These are phyloP conservation scores for Gossypium gossypioides DNA, from an alignment of 441 rosid species.

Conservation along the genomic window DNA sequence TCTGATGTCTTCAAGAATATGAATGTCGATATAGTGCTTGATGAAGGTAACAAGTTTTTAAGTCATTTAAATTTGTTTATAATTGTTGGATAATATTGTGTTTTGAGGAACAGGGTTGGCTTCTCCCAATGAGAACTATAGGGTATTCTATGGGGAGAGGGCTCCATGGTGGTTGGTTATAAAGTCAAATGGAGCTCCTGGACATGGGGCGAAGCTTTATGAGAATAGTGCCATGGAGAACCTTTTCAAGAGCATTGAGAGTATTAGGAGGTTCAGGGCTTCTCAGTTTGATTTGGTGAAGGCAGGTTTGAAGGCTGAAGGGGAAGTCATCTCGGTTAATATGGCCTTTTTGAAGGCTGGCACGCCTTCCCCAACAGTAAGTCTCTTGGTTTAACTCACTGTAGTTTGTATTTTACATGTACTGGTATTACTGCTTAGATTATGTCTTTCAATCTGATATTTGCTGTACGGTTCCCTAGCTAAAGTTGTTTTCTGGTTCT, in stretches of 20 bases:
- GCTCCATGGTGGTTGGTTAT: slow-evolving; percentile 74
- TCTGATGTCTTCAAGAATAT: slow-evolving; percentile 49
- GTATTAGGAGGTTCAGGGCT: slow-evolving; percentile 71
- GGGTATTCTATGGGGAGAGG: slow-evolving; percentile 74
- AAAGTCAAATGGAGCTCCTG: slow-evolving; percentile 80
- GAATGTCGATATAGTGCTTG: slow-evolving; percentile 73
- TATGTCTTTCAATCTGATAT: background rate
- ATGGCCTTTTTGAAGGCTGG: slow-evolving; percentile 80
- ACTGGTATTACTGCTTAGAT: background rate
- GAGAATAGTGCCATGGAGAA: slow-evolving; percentile 92
- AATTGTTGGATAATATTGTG: background rate
- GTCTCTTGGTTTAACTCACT: background rate
- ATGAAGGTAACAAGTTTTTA: slow-evolving; percentile 50
- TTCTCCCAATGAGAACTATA: slow-evolving; percentile 52
- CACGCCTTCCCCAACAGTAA: slow-evolving; percentile 83
- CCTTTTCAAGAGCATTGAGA: slow-evolving; percentile 73
- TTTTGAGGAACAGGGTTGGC: slow-evolving; percentile 48
- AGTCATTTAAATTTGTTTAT: background rate
- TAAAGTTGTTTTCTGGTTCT: background rate
- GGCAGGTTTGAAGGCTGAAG: slow-evolving; percentile 70
- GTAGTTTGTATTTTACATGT: background rate
- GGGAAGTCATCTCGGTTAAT: slow-evolving; percentile 77
- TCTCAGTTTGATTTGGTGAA: slow-evolving; percentile 83
- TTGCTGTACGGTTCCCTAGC: background rate
- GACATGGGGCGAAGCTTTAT: slow-evolving; percentile 88